phyloP scores from a whole-genome alignment of 306 rosid genomes.

The Prunus campanulata region DNA sequence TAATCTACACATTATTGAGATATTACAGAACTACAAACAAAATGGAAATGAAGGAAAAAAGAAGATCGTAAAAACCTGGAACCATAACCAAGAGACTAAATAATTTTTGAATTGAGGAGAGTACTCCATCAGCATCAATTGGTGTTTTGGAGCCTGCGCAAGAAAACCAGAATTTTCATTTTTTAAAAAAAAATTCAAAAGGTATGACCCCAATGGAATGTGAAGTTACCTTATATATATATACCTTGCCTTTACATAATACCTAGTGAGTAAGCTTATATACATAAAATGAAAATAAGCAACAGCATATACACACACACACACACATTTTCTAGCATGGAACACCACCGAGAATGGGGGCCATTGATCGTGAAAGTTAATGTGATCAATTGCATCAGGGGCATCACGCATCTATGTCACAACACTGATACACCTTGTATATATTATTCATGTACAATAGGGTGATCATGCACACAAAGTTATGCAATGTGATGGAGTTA shows the following conservation, averaged over 20 bases:
- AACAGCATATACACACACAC: neutral
- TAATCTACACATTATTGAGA: neutral
- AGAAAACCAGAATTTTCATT: slow-evolving; percentile 20
- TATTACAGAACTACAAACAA: neutral
- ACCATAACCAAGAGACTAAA: slow-evolving; percentile 79
- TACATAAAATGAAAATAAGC: neutral
- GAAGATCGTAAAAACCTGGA: slow-evolving; percentile 60
- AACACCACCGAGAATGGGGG: neutral
- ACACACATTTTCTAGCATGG: neutral
- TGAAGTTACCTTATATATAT: neutral
- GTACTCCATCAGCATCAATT: slow-evolving; percentile 60
- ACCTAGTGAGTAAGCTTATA: neutral
- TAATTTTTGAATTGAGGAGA: slow-evolving; percentile 68
- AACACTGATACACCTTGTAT: neutral
- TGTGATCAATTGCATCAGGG: neutral
- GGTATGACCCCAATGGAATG: neutral
- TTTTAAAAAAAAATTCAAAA: slow-evolving; percentile 4
- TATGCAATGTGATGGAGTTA: no score
- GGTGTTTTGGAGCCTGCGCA: slow-evolving; percentile 54
- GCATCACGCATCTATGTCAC: neutral
- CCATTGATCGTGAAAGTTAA: neutral
- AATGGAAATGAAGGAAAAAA: slow-evolving; percentile 11
- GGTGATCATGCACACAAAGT: neutral
- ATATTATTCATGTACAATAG: neutral
- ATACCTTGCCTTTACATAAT: neutral